A percentile compares a stretch with the other conserved stretches of the same genome.
Evolutionary conservation across 75 land plant species (phyloP).

Genomic region (Sequoiadendron giganteum): DNA sequence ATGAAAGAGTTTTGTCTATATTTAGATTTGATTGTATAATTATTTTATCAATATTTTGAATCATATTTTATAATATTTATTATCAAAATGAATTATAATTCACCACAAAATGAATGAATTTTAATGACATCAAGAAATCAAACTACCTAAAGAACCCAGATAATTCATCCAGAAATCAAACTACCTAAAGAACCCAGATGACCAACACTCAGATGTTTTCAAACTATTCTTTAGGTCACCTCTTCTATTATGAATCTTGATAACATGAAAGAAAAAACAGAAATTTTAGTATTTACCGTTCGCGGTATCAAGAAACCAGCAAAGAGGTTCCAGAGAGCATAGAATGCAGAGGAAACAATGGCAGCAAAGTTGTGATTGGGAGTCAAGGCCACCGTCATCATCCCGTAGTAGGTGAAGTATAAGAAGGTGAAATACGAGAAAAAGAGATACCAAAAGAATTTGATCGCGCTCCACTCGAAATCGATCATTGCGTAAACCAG

Average conservation of each 20-base stretch:
- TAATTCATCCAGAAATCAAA: too few relatives aligned
- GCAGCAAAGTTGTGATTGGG: slow-evolving; percentile 82
- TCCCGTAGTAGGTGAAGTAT: slow-evolving; percentile 93
- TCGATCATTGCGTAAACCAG: slow-evolving; percentile 83
- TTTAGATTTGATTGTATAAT: too few relatives aligned
- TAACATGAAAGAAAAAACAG: background rate
- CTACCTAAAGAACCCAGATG: too few relatives aligned
- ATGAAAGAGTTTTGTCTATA: background rate
- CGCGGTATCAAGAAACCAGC: slow-evolving; percentile 77
- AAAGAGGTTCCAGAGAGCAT: slow-evolving; percentile 78
- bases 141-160: too few relatives aligned
- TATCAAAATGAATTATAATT: too few relatives aligned
- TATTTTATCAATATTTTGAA: too few relatives aligned
- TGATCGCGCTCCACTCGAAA: slow-evolving; percentile 73
- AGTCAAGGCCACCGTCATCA: slow-evolving; percentile 83
- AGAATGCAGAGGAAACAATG: slow-evolving; percentile 69
- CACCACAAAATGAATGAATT: too few relatives aligned
- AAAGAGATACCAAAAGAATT: slow-evolving; percentile 90
- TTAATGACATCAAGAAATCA: too few relatives aligned
- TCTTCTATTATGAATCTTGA: too few relatives aligned
- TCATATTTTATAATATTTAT: too few relatives aligned
- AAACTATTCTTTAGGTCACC: too few relatives aligned
- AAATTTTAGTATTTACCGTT: slow-evolving; percentile 27
- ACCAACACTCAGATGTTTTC: too few relatives aligned
- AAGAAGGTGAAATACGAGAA: slow-evolving; percentile 73